Base-by-base conservation (phyloP, 495 filamentous ascomycete species). In the Aspergillus bertholletiae region DNA sequence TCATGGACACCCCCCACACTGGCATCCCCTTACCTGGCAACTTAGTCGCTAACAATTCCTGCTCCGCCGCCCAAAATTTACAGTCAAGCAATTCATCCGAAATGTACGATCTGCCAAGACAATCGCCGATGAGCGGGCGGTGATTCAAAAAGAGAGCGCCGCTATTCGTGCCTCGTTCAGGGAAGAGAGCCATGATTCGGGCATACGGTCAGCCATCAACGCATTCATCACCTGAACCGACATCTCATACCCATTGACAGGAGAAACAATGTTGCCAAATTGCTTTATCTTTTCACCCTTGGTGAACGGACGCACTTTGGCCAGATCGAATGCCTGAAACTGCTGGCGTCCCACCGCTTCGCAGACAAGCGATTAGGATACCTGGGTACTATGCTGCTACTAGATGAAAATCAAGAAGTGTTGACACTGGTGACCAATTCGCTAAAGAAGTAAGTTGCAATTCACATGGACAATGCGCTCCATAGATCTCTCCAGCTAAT, bases 21-120 rank as follows among this genome's bases (percentile, higher is more conserved):
- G 44, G 41, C 49, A 55, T 64, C 61, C 59, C 55, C 55, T 48
- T 57, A 41, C 12, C 35, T 40, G 22, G 13, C 18, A 32, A 17
- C 11, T 41, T 53, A 30, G 23, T 49, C 18, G 44, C 59, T 65
- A 52, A 65, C 54, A 27, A 49, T 43, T 34, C 13, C 45, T 51
- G 26, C 35, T 40, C 50, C 18, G 23, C n/a, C 34, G 37, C 41
- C 37, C 52, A 45, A 34, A 30, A 26, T 47, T 17, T 48, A 23
- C 63, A 97, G 93, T 98, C 70, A 98, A 98, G 77, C 93, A 97
- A 79, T 98, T 98, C 77, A 98, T 98, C 74, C 91, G 94, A 68
- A 96, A 96, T 77, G 94, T 98, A 60, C 90, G 94, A 65, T 92
- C 93, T 41, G 89, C 94, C 49, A 98, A 98, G 81, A 98, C 94